Evolutionary conservation across 768 basidiomycete genomes (phyloP).

Genomic region (Crepidotus variabilis): DNA sequence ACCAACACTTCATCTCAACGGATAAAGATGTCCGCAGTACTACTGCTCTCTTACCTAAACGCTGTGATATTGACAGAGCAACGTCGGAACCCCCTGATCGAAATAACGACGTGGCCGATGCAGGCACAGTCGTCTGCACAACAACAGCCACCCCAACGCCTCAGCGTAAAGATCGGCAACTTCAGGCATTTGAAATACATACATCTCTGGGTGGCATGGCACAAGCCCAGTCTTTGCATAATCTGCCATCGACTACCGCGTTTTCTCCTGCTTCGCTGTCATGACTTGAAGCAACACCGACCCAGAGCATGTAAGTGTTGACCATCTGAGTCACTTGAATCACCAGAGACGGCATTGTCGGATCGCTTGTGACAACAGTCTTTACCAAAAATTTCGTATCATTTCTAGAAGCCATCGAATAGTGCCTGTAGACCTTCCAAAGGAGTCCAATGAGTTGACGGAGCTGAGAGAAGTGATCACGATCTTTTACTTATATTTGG

Average conservation of each 20-base stretch:
- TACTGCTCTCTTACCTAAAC: conserved; percentile 55
- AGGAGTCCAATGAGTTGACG: background rate
- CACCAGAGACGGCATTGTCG: conserved; percentile 52
- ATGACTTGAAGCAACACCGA: conserved; percentile 49
- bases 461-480: background rate
- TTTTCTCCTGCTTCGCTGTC: conserved; percentile 32
- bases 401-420: conserved; percentile 12
- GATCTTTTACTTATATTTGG: background rate
- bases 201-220: conserved; percentile 62
- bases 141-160: background rate
- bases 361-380: conserved; percentile 46
- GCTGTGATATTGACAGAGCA: conserved; percentile 71
- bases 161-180: no score
- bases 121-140: conserved; percentile 27
- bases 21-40: conserved; percentile 4
- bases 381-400: conserved; percentile 36
- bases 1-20: conserved; percentile 11
- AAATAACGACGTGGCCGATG: conserved; percentile 61
- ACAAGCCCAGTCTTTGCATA: conserved; percentile 79
- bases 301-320: conserved; percentile 82
- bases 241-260: conserved; percentile 49
- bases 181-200: conserved; percentile 17
- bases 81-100: conserved; percentile 58
- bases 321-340: conserved; percentile 66
- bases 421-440: background rate